A percentile compares a stretch with the other conserved stretches of the same genome.
Evolutionary conservation across 2,329 filamentous ascomycete species (phyloP).

Genomic region (Herpotrichia juniperi): DNA sequence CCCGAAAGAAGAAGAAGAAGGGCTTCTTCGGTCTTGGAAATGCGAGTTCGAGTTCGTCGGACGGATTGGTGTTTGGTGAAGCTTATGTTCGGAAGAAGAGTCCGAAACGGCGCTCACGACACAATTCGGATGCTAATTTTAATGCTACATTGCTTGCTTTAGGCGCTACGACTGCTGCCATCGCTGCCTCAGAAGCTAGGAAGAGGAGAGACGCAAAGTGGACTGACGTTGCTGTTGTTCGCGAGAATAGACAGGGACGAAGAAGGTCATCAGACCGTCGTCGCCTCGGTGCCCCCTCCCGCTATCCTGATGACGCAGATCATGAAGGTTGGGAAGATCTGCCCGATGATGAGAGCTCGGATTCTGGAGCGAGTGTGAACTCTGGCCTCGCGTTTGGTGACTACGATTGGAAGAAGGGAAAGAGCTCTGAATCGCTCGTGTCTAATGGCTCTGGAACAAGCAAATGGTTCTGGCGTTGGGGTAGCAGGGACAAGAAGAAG

Average conservation of each 20-base stretch:
- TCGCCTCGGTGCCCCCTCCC: slow-evolving; percentile 26
- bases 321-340: slow-evolving; percentile 52
- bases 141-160: slow-evolving; percentile 54
- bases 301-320: slow-evolving; percentile 56
- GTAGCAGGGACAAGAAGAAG: slow-evolving; percentile 55
- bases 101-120: slow-evolving; percentile 39
- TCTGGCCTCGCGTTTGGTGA: slow-evolving; percentile 68
- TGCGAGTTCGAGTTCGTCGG: slow-evolving; percentile 52
- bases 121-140: slow-evolving; percentile 53
- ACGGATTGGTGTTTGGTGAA: slow-evolving; percentile 54
- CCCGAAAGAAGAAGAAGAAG: slow-evolving; percentile 47
- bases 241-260: slow-evolving; percentile 33
- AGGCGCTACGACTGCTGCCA: slow-evolving; percentile 56
- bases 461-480: slow-evolving; percentile 68
- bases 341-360: slow-evolving; percentile 43
- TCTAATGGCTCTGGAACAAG: slow-evolving; percentile 61
- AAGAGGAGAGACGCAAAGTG: slow-evolving; percentile 18
- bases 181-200: slow-evolving; percentile 50
- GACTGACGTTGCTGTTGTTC: slow-evolving; percentile 43
- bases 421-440: slow-evolving; percentile 59
- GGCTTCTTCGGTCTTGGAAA: slow-evolving; percentile 59
- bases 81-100: slow-evolving; percentile 35
- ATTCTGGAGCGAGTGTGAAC: slow-evolving; percentile 59
- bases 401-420: slow-evolving; percentile 40
- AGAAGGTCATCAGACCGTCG: slow-evolving; percentile 26